Conservation (phyloP, 2,329 filamentous ascomycete species). For the Fusarium gaditjirri region DNA sequence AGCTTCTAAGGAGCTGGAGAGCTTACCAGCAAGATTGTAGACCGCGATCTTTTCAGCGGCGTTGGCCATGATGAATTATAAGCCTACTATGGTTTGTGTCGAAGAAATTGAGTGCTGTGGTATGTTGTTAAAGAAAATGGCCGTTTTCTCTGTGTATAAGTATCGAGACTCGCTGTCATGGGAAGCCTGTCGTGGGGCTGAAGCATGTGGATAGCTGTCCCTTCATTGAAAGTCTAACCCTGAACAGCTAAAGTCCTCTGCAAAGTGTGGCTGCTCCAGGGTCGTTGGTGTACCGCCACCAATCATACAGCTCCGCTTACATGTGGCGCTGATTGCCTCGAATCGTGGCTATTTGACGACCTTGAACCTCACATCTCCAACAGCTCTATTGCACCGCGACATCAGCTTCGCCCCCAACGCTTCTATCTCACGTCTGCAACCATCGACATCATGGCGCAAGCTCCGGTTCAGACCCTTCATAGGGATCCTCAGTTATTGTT, state of each 20-base stretch:
- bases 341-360: conserved; percentile 38
- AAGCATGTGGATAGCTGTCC: conserved; percentile 41
- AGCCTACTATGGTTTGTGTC: neutral
- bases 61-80: conserved; percentile 47
- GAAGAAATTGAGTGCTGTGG: conserved; percentile 1
- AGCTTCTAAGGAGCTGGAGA: neutral
- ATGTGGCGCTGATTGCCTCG: conserved; percentile 28
- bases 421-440: conserved; percentile 17
- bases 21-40: conserved; percentile 72
- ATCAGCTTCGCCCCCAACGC: conserved; percentile 8
- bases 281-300: conserved; percentile 4
- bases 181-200: conserved; percentile 30
- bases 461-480: conserved; percentile 93
- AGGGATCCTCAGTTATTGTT: conserved; percentile 98
- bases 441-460: conserved; percentile 75
- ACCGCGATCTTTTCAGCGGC: conserved; percentile 68
- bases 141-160: conserved; percentile 20
- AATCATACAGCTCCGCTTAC: conserved; percentile 10
- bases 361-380: conserved; percentile 31
- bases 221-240: conserved; percentile 21
- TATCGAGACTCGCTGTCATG: conserved; percentile 18
- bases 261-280: conserved; percentile 26
- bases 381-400: conserved; percentile 28
- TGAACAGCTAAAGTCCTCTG: neutral
- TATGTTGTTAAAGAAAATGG: conserved; percentile 7